Evolutionary conservation across 2,329 filamentous ascomycete species (phyloP).

Genomic region (Fusarium kyushuense): DNA sequence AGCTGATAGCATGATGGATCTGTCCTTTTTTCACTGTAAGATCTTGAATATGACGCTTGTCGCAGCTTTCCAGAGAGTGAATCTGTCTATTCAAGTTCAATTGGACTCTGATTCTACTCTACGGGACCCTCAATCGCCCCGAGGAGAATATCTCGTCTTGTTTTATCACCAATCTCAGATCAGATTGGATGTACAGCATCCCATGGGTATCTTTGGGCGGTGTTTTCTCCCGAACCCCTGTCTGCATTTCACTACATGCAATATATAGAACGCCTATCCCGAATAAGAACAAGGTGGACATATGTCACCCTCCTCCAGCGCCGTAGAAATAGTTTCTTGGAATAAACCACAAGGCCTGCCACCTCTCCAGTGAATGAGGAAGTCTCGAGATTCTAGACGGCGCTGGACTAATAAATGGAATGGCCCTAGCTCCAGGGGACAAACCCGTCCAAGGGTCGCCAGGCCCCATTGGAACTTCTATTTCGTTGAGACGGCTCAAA

Average conservation of each 20-base stretch:
- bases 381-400: constrained; percentile 28
- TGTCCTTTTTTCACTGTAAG: constrained; percentile 1
- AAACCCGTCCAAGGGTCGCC: not conserved
- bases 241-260: constrained; percentile 2
- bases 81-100: not conserved
- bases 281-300: constrained; percentile 33
- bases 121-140: not conserved
- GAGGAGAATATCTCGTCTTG: not conserved
- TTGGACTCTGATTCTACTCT: not conserved
- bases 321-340: constrained; percentile 3
- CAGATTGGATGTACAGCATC: constrained; percentile 6
- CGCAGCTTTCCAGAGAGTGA: not conserved
- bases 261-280: constrained; percentile 12
- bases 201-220: constrained; percentile 2
- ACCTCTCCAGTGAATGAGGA: too few relatives aligned
- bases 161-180: constrained; percentile 12
- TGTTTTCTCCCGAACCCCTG: not conserved
- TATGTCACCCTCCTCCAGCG: constrained; percentile 31
- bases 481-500: constrained; percentile 33
- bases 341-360: too few relatives aligned
- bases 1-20: constrained; percentile 4
- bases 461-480: not conserved
- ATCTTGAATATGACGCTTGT: not conserved
- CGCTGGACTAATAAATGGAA: constrained; percentile 13
- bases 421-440: constrained; percentile 34